phyloP scores from a whole-genome alignment of 129 eudicot genomes.

The Oenanthe sinensis region DNA sequence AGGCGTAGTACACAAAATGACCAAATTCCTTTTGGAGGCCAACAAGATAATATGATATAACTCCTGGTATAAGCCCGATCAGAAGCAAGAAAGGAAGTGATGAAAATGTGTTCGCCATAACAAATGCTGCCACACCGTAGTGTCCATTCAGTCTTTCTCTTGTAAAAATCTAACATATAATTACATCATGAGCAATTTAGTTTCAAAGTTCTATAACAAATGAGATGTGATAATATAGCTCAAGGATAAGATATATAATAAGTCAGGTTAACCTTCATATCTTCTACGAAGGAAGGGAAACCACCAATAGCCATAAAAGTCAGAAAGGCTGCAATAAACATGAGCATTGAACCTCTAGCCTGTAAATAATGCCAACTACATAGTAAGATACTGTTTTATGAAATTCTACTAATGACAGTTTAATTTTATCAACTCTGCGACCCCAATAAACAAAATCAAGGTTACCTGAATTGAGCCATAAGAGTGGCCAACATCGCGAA shows the following conservation, averaged over 20 bases:
- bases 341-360: conserved; percentile 33
- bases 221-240: too few species aligned
- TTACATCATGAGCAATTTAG: neutral
- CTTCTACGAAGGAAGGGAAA: conserved; percentile 31
- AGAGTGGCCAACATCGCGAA: conserved; percentile 21
- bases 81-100: conserved; percentile 14
- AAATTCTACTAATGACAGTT: neutral
- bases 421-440: neutral
- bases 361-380: neutral
- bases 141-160: conserved; percentile 24
- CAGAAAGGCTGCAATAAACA: conserved; percentile 21
- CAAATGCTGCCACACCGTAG: conserved; percentile 21
- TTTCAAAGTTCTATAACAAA: neutral
- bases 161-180: conserved; percentile 6
- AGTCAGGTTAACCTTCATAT: conserved; percentile 22
- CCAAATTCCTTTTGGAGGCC: conserved; percentile 18
- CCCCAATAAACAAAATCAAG: neutral
- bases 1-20: conserved; percentile 12
- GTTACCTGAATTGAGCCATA: conserved; percentile 29
- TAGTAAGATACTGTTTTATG: neutral
- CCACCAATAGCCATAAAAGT: conserved; percentile 36
- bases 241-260: neutral
- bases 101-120: conserved; percentile 16
- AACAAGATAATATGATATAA: conserved; percentile 15
- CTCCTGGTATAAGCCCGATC: conserved; percentile 16